phyloP scores from a whole-genome alignment of 106 monocot genomes.

The Platanthera zijinensis region DNA sequence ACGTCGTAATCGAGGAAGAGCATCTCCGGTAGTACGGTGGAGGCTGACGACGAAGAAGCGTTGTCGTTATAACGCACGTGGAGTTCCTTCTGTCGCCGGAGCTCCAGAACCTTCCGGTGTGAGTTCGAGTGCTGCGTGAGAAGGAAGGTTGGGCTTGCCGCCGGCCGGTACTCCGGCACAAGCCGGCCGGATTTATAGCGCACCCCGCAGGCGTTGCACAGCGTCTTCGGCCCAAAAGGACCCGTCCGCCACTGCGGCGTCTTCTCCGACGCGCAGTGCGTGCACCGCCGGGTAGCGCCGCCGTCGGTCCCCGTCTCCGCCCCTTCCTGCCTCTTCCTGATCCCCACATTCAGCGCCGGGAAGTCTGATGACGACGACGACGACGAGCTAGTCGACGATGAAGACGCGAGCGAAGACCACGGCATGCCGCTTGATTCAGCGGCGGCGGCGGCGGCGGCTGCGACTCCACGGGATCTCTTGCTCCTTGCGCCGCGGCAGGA shows the following conservation, averaged over 20 bases:
- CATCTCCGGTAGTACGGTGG: background rate
- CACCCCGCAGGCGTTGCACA: slow-evolving; percentile 92
- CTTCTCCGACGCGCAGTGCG: slow-evolving; percentile 89
- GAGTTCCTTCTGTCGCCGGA: slow-evolving; percentile 73
- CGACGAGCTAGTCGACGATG: slow-evolving; percentile 47
- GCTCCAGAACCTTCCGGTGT: slow-evolving; percentile 89
- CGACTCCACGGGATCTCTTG: slow-evolving; percentile 41
- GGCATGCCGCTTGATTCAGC: slow-evolving; percentile 16
- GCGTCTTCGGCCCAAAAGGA: slow-evolving; percentile 84
- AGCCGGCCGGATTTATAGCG: slow-evolving; percentile 77
- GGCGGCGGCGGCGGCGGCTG: slow-evolving; percentile 2
- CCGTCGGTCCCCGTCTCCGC: slow-evolving; percentile 10
- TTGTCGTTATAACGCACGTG: background rate
- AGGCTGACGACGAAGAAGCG: background rate
- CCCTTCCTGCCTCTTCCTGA: slow-evolving; percentile 18
- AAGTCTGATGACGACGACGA: slow-evolving; percentile 70
- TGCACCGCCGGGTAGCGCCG: slow-evolving; percentile 55
- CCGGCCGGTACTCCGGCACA: slow-evolving; percentile 82
- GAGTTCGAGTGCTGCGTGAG: slow-evolving; percentile 94
- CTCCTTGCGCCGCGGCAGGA: slow-evolving; percentile 47
- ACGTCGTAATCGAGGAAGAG: slow-evolving; percentile 2
- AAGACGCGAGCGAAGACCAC: slow-evolving; percentile 13
- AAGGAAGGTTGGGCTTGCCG: slow-evolving; percentile 80
- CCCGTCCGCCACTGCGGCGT: slow-evolving; percentile 95
- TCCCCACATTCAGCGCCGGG: slow-evolving; percentile 7